Percentiles rank a stretch among this genome's conserved stretches.
Evolutionary conservation across 768 basidiomycete genomes (phyloP).

Genomic region (Zangia roseola): DNA sequence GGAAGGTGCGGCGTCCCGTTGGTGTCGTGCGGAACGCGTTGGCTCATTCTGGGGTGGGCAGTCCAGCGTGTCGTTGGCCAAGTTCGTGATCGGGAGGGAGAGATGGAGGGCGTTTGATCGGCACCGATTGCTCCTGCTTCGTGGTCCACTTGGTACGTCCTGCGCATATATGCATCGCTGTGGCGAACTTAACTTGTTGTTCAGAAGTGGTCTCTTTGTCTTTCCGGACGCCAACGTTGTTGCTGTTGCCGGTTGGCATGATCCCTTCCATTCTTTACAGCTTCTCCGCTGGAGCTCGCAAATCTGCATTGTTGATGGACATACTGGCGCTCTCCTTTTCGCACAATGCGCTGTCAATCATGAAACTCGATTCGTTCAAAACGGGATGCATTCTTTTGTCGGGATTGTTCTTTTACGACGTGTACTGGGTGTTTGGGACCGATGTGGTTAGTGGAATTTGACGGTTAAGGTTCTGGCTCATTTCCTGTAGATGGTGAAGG

Average conservation of each 20-base stretch:
- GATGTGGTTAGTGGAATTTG: constrained; percentile 59
- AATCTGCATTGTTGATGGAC: constrained; percentile 76
- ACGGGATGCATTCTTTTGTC: constrained; percentile 82
- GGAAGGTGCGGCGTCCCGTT: constrained; percentile 45
- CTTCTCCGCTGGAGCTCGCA: constrained; percentile 41
- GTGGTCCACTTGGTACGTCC: constrained; percentile 43
- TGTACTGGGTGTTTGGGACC: constrained; percentile 93
- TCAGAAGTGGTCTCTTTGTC: constrained; percentile 42
- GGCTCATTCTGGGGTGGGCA: constrained; percentile 20
- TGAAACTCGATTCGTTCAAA: constrained; percentile 86
- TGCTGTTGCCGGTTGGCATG: constrained; percentile 57
- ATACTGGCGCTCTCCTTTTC: constrained; percentile 75
- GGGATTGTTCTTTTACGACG: constrained; percentile 89
- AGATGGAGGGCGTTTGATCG: constrained; percentile 60
- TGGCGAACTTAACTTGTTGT: constrained; percentile 9
- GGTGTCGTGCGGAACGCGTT: neutral
- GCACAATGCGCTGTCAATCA: constrained; percentile 72
- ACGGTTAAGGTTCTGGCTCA: constrained; percentile 3
- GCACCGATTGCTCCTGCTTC: constrained; percentile 43
- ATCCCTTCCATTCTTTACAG: constrained; percentile 67
- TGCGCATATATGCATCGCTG: constrained; percentile 2
- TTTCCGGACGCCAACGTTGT: constrained; percentile 55
- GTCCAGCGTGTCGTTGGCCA: constrained; percentile 52
- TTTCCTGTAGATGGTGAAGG: constrained; percentile 76
- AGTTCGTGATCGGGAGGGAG: constrained; percentile 46